phyloP scores from a whole-genome alignment of 2,329 filamentous ascomycete genomes.

The Aspergillus fructus region DNA sequence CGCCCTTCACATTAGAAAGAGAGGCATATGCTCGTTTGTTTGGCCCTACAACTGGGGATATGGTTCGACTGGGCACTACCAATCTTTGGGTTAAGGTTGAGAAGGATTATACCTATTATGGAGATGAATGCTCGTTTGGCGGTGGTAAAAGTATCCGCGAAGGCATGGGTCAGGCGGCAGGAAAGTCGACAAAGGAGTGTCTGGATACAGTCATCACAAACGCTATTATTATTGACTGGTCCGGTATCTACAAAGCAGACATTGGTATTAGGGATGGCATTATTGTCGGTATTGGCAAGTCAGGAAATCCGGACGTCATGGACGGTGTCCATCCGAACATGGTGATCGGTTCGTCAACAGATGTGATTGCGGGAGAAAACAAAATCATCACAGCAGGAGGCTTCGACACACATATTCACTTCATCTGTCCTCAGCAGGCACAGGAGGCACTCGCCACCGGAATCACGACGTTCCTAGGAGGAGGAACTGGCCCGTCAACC shows the following conservation, averaged over 20 bases:
- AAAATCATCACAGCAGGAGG: conserved; percentile 90
- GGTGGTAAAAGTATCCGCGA: conserved; percentile 92
- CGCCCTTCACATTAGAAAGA: conserved; percentile 70
- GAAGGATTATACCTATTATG: conserved; percentile 78
- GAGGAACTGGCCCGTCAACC: conserved; percentile 88
- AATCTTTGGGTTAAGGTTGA: conserved; percentile 91
- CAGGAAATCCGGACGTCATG: conserved; percentile 97
- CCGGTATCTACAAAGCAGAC: conserved; percentile 93
- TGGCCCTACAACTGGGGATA: conserved; percentile 84
- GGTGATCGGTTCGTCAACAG: conserved; percentile 83
- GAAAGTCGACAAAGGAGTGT: conserved; percentile 67
- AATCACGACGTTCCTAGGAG: conserved; percentile 86
- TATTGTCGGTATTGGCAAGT: conserved; percentile 89
- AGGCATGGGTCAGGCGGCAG: conserved; percentile 91
- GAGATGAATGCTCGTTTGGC: conserved; percentile 93
- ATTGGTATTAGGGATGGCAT: conserved; percentile 87
- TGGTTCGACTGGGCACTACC: conserved; percentile 77
- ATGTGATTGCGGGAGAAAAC: conserved; percentile 86
- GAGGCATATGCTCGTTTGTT: conserved; percentile 84
- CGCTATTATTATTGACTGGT: conserved; percentile 85
- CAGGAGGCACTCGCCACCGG: conserved; percentile 80
- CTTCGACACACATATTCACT: conserved; percentile 87
- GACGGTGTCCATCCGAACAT: conserved; percentile 75
- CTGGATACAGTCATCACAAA: conserved; percentile 88
- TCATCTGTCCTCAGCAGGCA: conserved; percentile 91